These are phyloP conservation scores for Paracorniculantispora psalliotae DNA, from an alignment of 2,329 filamentous ascomycete species.

Conservation along the genomic window DNA sequence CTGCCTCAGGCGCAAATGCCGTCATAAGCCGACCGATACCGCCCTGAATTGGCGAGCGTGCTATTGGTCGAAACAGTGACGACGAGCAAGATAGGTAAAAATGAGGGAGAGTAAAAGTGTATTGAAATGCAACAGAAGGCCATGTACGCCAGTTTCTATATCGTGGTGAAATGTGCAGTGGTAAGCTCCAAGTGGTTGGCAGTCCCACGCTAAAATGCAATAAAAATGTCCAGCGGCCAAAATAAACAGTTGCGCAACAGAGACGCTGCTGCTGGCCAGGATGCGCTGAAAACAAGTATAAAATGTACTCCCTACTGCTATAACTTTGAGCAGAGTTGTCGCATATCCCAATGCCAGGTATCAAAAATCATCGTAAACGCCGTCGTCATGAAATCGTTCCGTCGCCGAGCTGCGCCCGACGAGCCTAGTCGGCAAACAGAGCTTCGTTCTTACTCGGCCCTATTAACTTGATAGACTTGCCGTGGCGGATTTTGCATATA, in stretches of 20 bases:
- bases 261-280: not conserved
- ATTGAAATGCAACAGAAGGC: not conserved
- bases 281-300: not conserved
- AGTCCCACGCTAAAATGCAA: slow-evolving; percentile 1
- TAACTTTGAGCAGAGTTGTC: not conserved
- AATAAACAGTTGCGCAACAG: not conserved
- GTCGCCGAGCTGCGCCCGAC: not conserved
- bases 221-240: not conserved
- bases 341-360: slow-evolving; percentile 8
- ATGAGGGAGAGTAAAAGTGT: not conserved
- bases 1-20: slow-evolving; percentile 24
- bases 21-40: slow-evolving; percentile 21
- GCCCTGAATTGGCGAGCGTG: not conserved
- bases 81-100: not conserved
- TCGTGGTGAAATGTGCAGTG: not conserved
- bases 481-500: slow-evolving; percentile 59
- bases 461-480: slow-evolving; percentile 24
- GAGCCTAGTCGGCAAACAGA: slow-evolving; percentile 8
- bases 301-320: not conserved
- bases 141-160: not conserved
- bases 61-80: not conserved
- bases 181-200: not conserved
- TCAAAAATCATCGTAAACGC: slow-evolving; percentile 13
- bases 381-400: slow-evolving; percentile 12
- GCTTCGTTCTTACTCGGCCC: slow-evolving; percentile 21